These are phyloP conservation scores for Colletotrichum sp. DNA, from an alignment of 2,329 filamentous ascomycete genomes.

Conservation along the genomic window DNA sequence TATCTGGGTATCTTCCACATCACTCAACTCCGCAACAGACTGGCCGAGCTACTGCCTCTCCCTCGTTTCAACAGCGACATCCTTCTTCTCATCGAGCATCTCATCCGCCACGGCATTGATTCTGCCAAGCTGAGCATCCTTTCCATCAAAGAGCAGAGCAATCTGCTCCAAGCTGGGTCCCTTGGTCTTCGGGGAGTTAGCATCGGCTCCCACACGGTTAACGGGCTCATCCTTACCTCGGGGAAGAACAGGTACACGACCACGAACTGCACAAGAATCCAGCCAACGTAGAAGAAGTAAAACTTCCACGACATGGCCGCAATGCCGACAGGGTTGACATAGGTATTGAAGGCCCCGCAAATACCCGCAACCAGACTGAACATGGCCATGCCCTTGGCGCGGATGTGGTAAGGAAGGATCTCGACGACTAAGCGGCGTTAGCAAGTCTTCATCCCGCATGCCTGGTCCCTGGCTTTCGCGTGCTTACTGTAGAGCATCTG, in stretches of 20 bases:
- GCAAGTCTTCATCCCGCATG: background rate
- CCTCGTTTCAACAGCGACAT: background rate
- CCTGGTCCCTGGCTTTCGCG: background rate
- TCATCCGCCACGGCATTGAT: constrained; percentile 6
- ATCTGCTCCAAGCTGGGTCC: constrained; percentile 24
- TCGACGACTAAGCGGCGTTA: constrained; percentile 37
- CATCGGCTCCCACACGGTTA: too few species aligned
- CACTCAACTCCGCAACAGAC: background rate
- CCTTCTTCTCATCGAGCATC: constrained; percentile 10
- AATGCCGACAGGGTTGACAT: constrained; percentile 58
- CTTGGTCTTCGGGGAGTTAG: constrained; percentile 18
- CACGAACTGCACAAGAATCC: constrained; percentile 36
- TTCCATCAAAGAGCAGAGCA: constrained; percentile 21
- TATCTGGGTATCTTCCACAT: background rate
- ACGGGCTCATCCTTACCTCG: background rate
- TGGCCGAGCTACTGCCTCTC: background rate
- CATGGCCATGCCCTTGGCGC: constrained; percentile 52
- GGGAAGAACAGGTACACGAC: constrained; percentile 37
- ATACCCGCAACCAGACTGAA: constrained; percentile 21
- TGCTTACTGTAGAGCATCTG: constrained; percentile 17
- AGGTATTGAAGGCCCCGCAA: constrained; percentile 30
- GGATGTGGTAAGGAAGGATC: constrained; percentile 56
- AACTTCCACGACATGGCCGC: constrained; percentile 56
- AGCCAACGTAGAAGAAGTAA: constrained; percentile 59
- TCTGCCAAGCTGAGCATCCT: constrained; percentile 2